Percentiles rank a stretch among this genome's conserved stretches.
Evolutionary conservation across 208 protist species (phyloP).

Genomic region (Trypanosoma rangeli): DNA sequence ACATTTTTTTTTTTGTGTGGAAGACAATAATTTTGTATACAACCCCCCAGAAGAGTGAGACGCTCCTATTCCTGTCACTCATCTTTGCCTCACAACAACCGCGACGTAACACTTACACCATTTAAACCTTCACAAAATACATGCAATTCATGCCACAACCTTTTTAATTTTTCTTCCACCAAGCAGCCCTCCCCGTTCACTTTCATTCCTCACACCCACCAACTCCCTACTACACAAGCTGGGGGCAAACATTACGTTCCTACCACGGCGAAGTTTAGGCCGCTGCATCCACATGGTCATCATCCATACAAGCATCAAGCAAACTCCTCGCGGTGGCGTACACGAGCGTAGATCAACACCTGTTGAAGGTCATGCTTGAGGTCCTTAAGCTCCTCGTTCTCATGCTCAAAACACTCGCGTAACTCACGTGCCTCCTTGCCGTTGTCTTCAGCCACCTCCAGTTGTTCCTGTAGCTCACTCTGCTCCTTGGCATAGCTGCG

Average conservation of each 20-base stretch:
- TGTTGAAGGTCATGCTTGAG: conserved; percentile 79
- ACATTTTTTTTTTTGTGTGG: not conserved
- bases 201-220: too few relatives aligned
- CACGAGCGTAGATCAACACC: conserved; percentile 78
- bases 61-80: not conserved
- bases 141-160: too few relatives aligned
- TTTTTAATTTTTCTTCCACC: too few relatives aligned
- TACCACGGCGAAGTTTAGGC: not conserved
- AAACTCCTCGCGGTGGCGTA: conserved; percentile 55
- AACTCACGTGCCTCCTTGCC: conserved; percentile 61
- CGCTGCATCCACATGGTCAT: not conserved
- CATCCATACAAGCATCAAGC: not conserved
- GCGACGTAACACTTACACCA: too few relatives aligned
- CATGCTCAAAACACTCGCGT: conserved; percentile 52
- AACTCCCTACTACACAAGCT: too few relatives aligned
- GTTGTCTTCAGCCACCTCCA: conserved; percentile 53
- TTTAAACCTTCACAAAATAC: too few relatives aligned
- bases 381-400: conserved; percentile 61
- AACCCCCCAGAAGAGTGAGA: not conserved
- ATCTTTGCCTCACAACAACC: not conserved
- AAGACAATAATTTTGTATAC: not conserved
- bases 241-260: too few relatives aligned
- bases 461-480: conserved; percentile 41
- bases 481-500: conserved; percentile 35
- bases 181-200: too few relatives aligned